Conservation (phyloP, 345 rosid species). For the Toxicodendron radicans region DNA sequence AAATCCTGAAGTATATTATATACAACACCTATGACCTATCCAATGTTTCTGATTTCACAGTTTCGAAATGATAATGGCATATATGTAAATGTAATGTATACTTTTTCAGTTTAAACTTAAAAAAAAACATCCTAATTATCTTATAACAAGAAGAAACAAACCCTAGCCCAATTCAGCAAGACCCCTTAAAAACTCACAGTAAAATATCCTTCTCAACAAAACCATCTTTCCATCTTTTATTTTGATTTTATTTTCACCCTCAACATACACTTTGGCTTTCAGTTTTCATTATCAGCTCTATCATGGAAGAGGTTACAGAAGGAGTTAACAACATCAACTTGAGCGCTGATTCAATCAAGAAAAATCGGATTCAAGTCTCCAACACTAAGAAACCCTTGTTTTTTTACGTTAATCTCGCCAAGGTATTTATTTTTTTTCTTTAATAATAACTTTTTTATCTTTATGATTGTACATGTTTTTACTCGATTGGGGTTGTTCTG, state of each 20-base stretch:
- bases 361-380: constrained; percentile 92
- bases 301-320: constrained; percentile 76
- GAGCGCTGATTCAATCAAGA: constrained; percentile 55
- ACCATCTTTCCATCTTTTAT: background rate
- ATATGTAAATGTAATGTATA: too few species aligned
- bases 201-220: background rate
- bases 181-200: too few species aligned
- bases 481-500: too few species aligned
- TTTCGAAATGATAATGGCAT: too few species aligned
- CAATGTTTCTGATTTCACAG: too few species aligned
- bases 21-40: too few species aligned
- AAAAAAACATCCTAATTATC: background rate
- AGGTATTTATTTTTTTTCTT: constrained; percentile 40
- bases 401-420: constrained; percentile 95
- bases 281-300: constrained; percentile 8
- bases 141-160: background rate
- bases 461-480: too few species aligned
- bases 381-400: constrained; percentile 93
- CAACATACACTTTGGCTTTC: constrained; percentile 15
- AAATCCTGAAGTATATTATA: too few species aligned
- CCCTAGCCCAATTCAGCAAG: background rate
- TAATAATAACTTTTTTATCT: too few species aligned
- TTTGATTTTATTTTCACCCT: background rate
- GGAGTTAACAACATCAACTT: constrained; percentile 61
- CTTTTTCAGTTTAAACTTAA: too few species aligned